phyloP scores from a whole-genome alignment of 2,329 filamentous ascomycete species.

The Gremmenia infestans region DNA sequence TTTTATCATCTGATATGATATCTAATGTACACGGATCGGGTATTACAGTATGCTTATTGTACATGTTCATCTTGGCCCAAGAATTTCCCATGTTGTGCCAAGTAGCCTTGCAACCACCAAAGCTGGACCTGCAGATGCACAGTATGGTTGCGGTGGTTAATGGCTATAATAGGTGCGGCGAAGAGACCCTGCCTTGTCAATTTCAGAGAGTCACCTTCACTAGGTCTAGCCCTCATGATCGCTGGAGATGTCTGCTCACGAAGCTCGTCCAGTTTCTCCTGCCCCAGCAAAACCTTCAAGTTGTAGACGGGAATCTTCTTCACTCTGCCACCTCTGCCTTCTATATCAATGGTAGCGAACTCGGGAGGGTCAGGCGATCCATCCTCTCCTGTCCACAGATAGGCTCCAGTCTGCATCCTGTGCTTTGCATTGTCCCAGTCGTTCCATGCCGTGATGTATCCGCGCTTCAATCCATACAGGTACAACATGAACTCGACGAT shows the following conservation, averaged over 20 bases:
- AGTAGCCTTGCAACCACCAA: conserved; percentile 56
- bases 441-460: conserved; percentile 39
- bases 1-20: background rate
- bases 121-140: conserved; percentile 44
- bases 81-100: conserved; percentile 26
- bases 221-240: too few species aligned
- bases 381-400: conserved; percentile 23
- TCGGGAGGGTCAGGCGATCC: conserved; percentile 29
- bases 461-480: conserved; percentile 31
- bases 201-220: conserved; percentile 20
- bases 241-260: conserved; percentile 19
- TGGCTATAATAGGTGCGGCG: conserved; percentile 31
- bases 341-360: conserved; percentile 43
- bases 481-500: conserved; percentile 43
- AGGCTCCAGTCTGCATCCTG: conserved; percentile 28
- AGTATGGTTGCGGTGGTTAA: conserved; percentile 38
- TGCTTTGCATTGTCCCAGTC: conserved; percentile 41
- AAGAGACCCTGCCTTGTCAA: background rate
- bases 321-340: conserved; percentile 16
- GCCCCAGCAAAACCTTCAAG: conserved; percentile 46
- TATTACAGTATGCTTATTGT: conserved; percentile 10
- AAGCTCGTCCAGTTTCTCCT: conserved; percentile 39
- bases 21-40: background rate
- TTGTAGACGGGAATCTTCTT: conserved; percentile 48
- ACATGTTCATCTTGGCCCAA: background rate